Evolutionary conservation across 345 rosid species (phyloP).

Genomic region (Eutrema heterophyllum): DNA sequence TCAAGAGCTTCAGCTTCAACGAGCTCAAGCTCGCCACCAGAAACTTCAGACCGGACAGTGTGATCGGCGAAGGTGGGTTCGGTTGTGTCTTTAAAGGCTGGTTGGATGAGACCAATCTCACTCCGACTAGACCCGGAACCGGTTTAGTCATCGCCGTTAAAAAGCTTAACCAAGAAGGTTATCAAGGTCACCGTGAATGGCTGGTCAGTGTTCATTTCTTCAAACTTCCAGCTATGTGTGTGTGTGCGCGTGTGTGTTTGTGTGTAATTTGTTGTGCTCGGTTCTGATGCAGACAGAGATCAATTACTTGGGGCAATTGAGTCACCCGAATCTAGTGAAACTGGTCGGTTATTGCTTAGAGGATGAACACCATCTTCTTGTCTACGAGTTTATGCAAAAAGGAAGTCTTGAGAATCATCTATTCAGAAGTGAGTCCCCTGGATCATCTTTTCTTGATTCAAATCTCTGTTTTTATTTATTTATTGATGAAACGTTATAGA

Average conservation of each 20-base stretch:
- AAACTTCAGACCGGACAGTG: slow-evolving; percentile 92
- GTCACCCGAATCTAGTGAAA: slow-evolving; percentile 87
- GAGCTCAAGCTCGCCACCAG: slow-evolving; percentile 77
- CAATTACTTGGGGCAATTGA: slow-evolving; percentile 71
- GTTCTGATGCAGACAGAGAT: slow-evolving; percentile 66
- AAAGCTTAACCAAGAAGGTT: slow-evolving; percentile 84
- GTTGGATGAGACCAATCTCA: slow-evolving; percentile 67
- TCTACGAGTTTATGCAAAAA: slow-evolving; percentile 92
- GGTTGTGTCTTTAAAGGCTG: slow-evolving; percentile 98
- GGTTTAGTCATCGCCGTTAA: slow-evolving; percentile 89
- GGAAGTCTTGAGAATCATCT: slow-evolving; percentile 97
- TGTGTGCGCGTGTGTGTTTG: neutral
- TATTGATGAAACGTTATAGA: neutral
- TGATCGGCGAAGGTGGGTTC: slow-evolving; percentile 93
- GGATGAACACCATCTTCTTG: slow-evolving; percentile 89
- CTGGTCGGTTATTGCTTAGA: slow-evolving; percentile 87
- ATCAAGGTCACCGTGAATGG: slow-evolving; percentile 98
- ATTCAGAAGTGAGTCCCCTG: slow-evolving; percentile 66
- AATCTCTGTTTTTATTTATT: neutral
- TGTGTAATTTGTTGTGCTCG: slow-evolving; percentile 1
- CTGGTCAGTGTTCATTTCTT: slow-evolving; percentile 47
- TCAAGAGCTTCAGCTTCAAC: slow-evolving; percentile 64
- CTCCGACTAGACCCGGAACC: slow-evolving; percentile 74
- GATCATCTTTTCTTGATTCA: neutral
- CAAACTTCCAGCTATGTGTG: neutral